Evolutionary conservation across 2,329 filamentous ascomycete species (phyloP), one percentile per base, ranked within the genome.

Genomic region (Fusarium abutilonis): DNA sequence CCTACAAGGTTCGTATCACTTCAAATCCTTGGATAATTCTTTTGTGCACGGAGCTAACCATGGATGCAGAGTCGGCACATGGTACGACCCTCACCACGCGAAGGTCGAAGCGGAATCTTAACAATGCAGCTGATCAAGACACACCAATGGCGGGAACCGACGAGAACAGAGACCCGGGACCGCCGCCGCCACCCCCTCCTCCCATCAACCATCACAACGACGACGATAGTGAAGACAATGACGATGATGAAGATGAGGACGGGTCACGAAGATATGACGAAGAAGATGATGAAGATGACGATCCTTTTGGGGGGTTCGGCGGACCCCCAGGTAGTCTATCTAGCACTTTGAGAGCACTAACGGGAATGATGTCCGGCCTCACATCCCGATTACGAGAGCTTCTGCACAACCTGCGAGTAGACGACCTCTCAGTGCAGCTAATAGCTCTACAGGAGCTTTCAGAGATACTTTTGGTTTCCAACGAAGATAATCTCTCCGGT

Each of bases 401-500:
- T 47, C 79, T 94, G 60, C 83, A 79, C 75, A 91, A 89, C 68
- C 80, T 99, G 55, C 89, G 89, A 64, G 88, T 91, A 69, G 94
- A 93, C 73, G 91, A 94, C 42, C 92, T 97, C 64, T 93, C 93
- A 0, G 79, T 95, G 35, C 96, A 99, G 78, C 82, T 97, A 66
- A 93, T 97, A 71, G 95, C 94, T 26, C 80, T 99, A 28, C 92
- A 96, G 75, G 94, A 98, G 68, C 82, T 99, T 7, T 97, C 94
- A 0, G 93, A 99, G 76, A 89, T 98, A 50, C 81, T 99, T 6
- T 82, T 99, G 28, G 91, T 99, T 34, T 97, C 94, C 10, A 98
- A 95, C 67, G 95, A 99, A 77, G 95, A 99, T 73, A 97, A 96
- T 66, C 83, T 99, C 10, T 92, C 94, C 2, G 95, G 95, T 5